Percentiles rank a stretch among this genome's conserved stretches.
Evolutionary conservation across 2,329 filamentous ascomycete genomes (phyloP).

Genomic region (Pseudogymnoascus sp.): DNA sequence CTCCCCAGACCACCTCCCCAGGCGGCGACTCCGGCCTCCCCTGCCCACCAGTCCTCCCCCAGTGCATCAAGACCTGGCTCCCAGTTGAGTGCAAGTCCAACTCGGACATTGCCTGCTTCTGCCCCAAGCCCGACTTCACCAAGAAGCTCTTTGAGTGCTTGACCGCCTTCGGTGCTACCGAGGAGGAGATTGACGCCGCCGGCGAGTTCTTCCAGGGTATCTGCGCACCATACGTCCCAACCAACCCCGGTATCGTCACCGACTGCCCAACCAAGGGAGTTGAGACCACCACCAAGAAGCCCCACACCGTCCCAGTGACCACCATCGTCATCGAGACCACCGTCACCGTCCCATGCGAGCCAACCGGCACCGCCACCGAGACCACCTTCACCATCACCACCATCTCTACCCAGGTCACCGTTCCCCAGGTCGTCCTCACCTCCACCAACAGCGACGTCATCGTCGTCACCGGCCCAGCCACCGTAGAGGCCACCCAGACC

Average conservation of each 20-base stretch:
- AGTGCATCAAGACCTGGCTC: conserved; percentile 89
- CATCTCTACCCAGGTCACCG: conserved; percentile 39
- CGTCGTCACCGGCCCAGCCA: background rate
- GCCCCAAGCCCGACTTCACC: conserved; percentile 68
- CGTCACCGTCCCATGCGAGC: conserved; percentile 39
- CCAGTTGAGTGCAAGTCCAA: conserved; percentile 71
- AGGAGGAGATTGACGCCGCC: conserved; percentile 59
- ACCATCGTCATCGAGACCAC: conserved; percentile 42
- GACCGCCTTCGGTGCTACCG: conserved; percentile 61
- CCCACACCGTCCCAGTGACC: conserved; percentile 35
- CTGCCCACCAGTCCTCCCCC: conserved; percentile 63
- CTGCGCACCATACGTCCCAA: conserved; percentile 63
- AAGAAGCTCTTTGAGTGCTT: conserved; percentile 74
- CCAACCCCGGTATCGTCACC: conserved; percentile 81
- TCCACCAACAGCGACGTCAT: conserved; percentile 13
- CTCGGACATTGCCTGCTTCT: conserved; percentile 78
- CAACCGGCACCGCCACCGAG: conserved; percentile 37
- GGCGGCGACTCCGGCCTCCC: conserved; percentile 9
- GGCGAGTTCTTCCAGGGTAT: conserved; percentile 84
- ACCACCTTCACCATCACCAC: conserved; percentile 41
- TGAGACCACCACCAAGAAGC: conserved; percentile 46
- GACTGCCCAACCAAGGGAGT: conserved; percentile 37
- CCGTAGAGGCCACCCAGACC: background rate
- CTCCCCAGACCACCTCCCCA: conserved; percentile 31
- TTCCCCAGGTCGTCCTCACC: conserved; percentile 44